These are phyloP conservation scores for Debaryomyces robertsiae DNA, from an alignment of 1,139 yeast genomes.

Conservation along the genomic window DNA sequence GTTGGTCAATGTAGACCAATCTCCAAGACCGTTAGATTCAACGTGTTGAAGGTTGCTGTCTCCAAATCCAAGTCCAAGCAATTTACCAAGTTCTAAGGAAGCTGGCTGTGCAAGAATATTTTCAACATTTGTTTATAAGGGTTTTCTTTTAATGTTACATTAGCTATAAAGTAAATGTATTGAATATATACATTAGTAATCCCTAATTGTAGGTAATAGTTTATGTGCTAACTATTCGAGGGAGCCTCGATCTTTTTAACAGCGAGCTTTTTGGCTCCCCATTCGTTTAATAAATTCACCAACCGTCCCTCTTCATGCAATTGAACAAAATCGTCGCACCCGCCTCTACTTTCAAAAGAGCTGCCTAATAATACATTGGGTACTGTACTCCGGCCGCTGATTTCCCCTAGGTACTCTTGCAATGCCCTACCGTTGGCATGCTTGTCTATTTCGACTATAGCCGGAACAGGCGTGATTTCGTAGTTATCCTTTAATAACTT, in stretches of 20 bases:
- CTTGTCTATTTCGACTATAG: slow-evolving; percentile 78
- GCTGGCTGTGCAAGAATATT: slow-evolving; percentile 8
- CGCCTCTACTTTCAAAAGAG: slow-evolving; percentile 60
- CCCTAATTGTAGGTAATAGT: slow-evolving; percentile 1
- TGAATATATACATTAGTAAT: slow-evolving; percentile 9
- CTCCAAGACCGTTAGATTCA: slow-evolving; percentile 99
- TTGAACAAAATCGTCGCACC: slow-evolving; percentile 73
- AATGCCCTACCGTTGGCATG: slow-evolving; percentile 67
- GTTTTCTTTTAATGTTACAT: slow-evolving; percentile 27
- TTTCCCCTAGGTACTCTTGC: slow-evolving; percentile 58
- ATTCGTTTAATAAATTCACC: slow-evolving; percentile 48
- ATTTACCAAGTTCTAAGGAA: slow-evolving; percentile 88
- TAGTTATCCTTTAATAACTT: slow-evolving; percentile 63
- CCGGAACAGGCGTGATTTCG: slow-evolving; percentile 69
- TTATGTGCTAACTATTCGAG: slow-evolving; percentile 33
- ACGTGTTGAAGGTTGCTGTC: slow-evolving; percentile 95
- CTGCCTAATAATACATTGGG: slow-evolving; percentile 71
- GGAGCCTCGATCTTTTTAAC: slow-evolving; percentile 60
- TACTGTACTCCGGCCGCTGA: slow-evolving; percentile 67
- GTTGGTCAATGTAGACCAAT: slow-evolving; percentile 99
- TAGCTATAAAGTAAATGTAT: slow-evolving; percentile 17
- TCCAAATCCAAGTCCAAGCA: slow-evolving; percentile 90
- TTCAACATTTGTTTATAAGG: slow-evolving; percentile 11
- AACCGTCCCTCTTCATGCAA: slow-evolving; percentile 61
- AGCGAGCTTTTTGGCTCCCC: slow-evolving; percentile 64